Evolutionary conservation across 2,329 filamentous ascomycete species (phyloP).

Genomic region (Exophiala dermatitidis): DNA sequence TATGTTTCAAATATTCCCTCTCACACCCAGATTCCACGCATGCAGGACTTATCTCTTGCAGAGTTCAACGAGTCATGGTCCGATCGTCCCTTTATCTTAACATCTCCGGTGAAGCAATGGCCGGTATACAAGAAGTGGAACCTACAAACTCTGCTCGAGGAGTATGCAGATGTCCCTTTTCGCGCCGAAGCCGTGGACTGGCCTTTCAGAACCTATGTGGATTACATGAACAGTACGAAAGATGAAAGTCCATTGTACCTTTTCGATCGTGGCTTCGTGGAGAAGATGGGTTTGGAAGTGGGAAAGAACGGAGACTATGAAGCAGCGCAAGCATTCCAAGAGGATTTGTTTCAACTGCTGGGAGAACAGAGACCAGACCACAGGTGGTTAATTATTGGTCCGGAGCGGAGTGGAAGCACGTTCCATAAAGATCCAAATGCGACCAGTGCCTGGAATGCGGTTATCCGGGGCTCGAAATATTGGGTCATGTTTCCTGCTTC

Average conservation of each 20-base stretch:
- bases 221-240: conserved; percentile 69
- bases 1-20: conserved; percentile 66
- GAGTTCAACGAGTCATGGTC: conserved; percentile 74
- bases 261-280: conserved; percentile 78
- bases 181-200: conserved; percentile 91
- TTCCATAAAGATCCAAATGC: conserved; percentile 80
- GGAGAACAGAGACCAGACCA: conserved; percentile 73
- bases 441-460: conserved; percentile 83
- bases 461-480: conserved; percentile 84
- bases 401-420: conserved; percentile 78
- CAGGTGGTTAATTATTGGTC: conserved; percentile 88
- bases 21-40: conserved; percentile 63
- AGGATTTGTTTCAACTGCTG: conserved; percentile 76
- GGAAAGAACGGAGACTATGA: conserved; percentile 57
- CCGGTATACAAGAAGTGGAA: conserved; percentile 70
- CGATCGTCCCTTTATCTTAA: conserved; percentile 77
- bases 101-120: conserved; percentile 73
- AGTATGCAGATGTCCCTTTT: conserved; percentile 63
- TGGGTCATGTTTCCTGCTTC: conserved; percentile 94
- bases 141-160: conserved; percentile 56
- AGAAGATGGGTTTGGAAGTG: conserved; percentile 71
- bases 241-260: conserved; percentile 91
- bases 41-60: conserved; percentile 60
- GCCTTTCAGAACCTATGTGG: conserved; percentile 70
- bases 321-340: conserved; percentile 75